These are phyloP conservation scores for Cenchrus purpureus DNA, from an alignment of 176 grass and related monocot species.

Conservation along the genomic window DNA sequence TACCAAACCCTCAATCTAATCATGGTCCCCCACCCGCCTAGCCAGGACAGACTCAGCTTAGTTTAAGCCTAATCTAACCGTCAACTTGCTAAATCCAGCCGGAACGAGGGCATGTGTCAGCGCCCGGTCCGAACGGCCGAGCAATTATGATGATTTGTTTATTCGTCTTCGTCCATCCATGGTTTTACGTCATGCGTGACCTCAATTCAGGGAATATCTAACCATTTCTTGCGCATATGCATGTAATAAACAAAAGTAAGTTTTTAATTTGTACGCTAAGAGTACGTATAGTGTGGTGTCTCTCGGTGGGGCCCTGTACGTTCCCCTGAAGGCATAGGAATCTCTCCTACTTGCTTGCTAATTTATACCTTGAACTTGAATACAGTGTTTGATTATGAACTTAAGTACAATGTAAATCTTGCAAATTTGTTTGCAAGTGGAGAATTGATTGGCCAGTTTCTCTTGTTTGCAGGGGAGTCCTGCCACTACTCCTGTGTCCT, in stretches of 20 bases:
- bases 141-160: neutral
- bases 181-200: slow-evolving; percentile 51
- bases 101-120: neutral
- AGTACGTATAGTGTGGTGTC: neutral
- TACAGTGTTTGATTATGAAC: neutral
- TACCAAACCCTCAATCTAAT: neutral
- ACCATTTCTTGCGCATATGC: neutral
- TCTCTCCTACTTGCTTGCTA: neutral
- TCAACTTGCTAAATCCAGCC: slow-evolving; percentile 4
- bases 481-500: neutral
- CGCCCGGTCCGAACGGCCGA: neutral
- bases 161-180: neutral
- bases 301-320: neutral
- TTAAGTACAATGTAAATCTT: neutral
- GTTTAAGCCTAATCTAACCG: neutral
- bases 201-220: slow-evolving; percentile 14
- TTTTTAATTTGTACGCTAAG: neutral
- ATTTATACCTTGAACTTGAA: neutral
- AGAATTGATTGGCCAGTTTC: neutral
- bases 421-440: neutral
- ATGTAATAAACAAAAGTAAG: neutral
- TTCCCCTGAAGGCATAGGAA: neutral
- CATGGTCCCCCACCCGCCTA: neutral
- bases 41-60: neutral
- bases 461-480: neutral